phyloP scores from a whole-genome alignment of 495 filamentous ascomycete species.

The Aspergillus incahuasiensis region DNA sequence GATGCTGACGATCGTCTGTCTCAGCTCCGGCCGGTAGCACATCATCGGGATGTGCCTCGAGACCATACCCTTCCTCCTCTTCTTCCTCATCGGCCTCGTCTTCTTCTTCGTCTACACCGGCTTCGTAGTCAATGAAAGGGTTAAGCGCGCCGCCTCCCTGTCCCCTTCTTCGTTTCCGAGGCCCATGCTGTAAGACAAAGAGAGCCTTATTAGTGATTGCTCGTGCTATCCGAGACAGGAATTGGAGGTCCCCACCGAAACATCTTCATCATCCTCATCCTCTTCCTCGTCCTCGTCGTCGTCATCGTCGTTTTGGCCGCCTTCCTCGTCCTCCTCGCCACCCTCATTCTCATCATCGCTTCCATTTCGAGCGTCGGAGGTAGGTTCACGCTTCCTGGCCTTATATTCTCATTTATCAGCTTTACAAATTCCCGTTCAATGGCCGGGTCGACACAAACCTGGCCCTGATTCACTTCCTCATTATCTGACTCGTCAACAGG shows the following conservation, averaged over 20 bases:
- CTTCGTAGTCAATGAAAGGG: conserved; percentile 91
- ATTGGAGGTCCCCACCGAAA: conserved; percentile 40
- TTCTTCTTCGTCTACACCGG: conserved; percentile 94
- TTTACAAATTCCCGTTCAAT: not conserved
- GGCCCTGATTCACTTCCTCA: conserved; percentile 43
- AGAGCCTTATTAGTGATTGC: conserved; percentile 12
- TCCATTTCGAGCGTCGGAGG: conserved; percentile 32
- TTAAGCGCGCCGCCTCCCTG: conserved; percentile 51
- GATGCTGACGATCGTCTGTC: conserved; percentile 83
- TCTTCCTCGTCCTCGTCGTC: conserved; percentile 51
- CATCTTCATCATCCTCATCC: conserved; percentile 56
- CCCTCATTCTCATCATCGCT: conserved; percentile 40
- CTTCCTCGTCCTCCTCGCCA: conserved; percentile 34
- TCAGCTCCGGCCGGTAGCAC: conserved; percentile 73
- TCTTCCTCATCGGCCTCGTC: conserved; percentile 79
- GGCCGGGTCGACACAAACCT: conserved; percentile 27
- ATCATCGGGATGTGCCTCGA: conserved; percentile 86
- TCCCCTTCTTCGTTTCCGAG: conserved; percentile 68
- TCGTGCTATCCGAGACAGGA: conserved; percentile 10
- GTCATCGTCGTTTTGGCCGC: conserved; percentile 41
- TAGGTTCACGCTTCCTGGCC: conserved; percentile 24
- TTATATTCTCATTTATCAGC: conserved; percentile 18
- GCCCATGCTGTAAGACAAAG: conserved; percentile 45
- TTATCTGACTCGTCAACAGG: conserved; percentile 64
- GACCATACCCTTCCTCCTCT: conserved; percentile 83